Evolutionary conservation across 164 flowering plant genomes (phyloP), one percentile per base, ranked within the genome.

Genomic region (Stephania japonica): DNA sequence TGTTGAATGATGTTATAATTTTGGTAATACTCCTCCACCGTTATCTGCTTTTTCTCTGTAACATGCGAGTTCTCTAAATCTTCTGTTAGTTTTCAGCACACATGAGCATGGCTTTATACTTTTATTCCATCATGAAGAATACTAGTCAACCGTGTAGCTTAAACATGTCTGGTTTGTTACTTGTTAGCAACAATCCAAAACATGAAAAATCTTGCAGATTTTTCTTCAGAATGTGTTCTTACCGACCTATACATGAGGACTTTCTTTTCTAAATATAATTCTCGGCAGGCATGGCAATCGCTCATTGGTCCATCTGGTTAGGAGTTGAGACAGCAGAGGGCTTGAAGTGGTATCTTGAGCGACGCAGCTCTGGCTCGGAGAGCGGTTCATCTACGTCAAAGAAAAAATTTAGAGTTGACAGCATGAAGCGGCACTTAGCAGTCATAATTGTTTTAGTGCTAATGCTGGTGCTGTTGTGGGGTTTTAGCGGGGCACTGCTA

Each of bases 321-420:
- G 99, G 98, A 67, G 79, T 91, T 56, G 85, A 80, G 73, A 90
- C 97, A 9, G 99, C 97, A 13, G 84, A 87, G 70, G 92, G 90
- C 44, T 82, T 89, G 77, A 84, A 85, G 76, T 80, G 80, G 87
- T 73, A 88, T 67, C 70, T 85, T 6, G 70, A 41, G 38, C 83
- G 77, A 76, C 50, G n/a, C 10, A 70, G 72, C 0, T 42, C 38
- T 41, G 75, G 69, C 71, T 72, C 72, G 24, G n/a, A n/a, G 42
- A 64, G 56, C 56, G 73, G 26, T 26, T 53, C 24, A 9, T n/a
- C 72, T 13, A 65, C 68, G 38, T 66, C 63, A 19, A 12, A 64
- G 10, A 62, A 69, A 42, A 73, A 23, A 18, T 83, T 85, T 83
- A 81, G 72, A 70, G 76, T 86, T 72, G 76, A 82, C 72, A 81